phyloP scores from a whole-genome alignment of 352 stramenopile species.

The Phytopythium mirpurense region DNA sequence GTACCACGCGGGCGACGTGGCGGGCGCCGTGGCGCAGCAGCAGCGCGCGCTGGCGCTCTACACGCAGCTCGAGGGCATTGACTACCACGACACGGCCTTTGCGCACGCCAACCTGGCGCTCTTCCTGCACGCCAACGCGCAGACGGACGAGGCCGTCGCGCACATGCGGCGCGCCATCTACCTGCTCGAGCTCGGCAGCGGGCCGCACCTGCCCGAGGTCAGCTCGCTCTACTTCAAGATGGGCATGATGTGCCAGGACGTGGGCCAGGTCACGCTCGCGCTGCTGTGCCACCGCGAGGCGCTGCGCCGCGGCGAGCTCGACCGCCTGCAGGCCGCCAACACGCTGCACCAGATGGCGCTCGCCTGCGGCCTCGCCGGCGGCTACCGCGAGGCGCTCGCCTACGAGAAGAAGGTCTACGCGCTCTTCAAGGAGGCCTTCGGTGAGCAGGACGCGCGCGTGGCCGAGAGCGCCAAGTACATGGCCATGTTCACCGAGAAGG shows the following conservation, averaged over 20 bases:
- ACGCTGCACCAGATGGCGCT: slow-evolving; percentile 88
- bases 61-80: slow-evolving; percentile 89
- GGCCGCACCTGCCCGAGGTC: slow-evolving; percentile 88
- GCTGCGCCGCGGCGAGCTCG: slow-evolving; percentile 81
- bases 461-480: slow-evolving; percentile 82
- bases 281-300: slow-evolving; percentile 87
- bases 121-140: slow-evolving; percentile 85
- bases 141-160: slow-evolving; percentile 81
- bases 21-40: slow-evolving; percentile 85
- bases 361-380: slow-evolving; percentile 66
- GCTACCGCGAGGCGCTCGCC: slow-evolving; percentile 80
- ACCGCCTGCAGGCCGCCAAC: slow-evolving; percentile 81
- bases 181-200: slow-evolving; percentile 90
- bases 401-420: slow-evolving; percentile 89
- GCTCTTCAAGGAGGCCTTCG: slow-evolving; percentile 78
- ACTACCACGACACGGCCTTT: slow-evolving; percentile 90
- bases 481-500: slow-evolving; percentile 82
- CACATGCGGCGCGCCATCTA: slow-evolving; percentile 92
- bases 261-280: slow-evolving; percentile 80
- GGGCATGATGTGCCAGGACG: slow-evolving; percentile 92
- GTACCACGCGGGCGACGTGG: slow-evolving; percentile 89
- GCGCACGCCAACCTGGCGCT: slow-evolving; percentile 90
- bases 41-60: slow-evolving; percentile 89
- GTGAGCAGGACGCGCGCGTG: slow-evolving; percentile 75
- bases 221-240: slow-evolving; percentile 92